These are phyloP conservation scores for Triangularia setosa DNA, from an alignment of 2,329 filamentous ascomycete species.

Conservation along the genomic window DNA sequence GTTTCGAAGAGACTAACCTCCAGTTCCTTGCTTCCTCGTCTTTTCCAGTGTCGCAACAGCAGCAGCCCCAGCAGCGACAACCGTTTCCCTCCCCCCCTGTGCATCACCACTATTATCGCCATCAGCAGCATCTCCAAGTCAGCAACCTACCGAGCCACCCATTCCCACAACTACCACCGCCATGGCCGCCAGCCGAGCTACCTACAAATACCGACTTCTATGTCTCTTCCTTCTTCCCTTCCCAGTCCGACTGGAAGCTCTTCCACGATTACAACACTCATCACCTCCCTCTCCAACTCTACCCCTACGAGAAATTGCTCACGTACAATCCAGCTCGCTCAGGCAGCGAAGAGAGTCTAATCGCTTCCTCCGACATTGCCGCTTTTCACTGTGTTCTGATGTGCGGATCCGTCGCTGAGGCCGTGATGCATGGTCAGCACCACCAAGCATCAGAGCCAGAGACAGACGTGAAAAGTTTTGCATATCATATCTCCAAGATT, in stretches of 20 bases:
- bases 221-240: conserved; percentile 13
- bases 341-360: conserved; percentile 25
- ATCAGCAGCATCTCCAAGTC: not conserved
- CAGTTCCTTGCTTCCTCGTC: not conserved
- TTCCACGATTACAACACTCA: conserved; percentile 30
- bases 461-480: conserved; percentile 17
- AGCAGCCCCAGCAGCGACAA: not conserved
- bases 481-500: conserved; percentile 27
- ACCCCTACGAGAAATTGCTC: conserved; percentile 33
- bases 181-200: conserved; percentile 3
- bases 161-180: not conserved
- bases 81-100: not conserved
- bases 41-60: not conserved
- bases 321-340: conserved; percentile 30
- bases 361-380: conserved; percentile 27
- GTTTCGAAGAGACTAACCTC: not conserved
- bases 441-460: not conserved
- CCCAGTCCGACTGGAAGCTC: conserved; percentile 27
- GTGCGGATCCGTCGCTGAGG: conserved; percentile 29
- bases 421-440: conserved; percentile 18
- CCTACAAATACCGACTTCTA: conserved; percentile 15
- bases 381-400: conserved; percentile 31
- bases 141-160: not conserved
- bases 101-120: not conserved
- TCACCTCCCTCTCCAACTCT: conserved; percentile 29